Base-by-base conservation (phyloP, 2,329 filamentous ascomycete genomes). In the Ilyonectria sp. region DNA sequence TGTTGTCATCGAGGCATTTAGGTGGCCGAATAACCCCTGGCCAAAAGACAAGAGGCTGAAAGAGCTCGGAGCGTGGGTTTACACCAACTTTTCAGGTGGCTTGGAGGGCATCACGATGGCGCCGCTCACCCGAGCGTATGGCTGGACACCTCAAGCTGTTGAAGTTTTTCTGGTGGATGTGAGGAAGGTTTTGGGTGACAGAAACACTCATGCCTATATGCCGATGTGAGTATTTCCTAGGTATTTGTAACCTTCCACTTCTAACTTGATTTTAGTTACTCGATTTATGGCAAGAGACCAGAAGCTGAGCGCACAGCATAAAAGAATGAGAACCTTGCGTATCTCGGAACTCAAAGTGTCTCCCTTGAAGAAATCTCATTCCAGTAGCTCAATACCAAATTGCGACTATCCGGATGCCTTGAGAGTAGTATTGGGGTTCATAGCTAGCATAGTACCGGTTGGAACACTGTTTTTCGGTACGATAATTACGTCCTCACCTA, bases 191-290 rank as follows among this genome's bases (percentile, higher is more conserved):
- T 11, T 74, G 5, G 61, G 59, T 13, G 63, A 66, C 17, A 72
- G 52, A n/a, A 19, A 33, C 0, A 68, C 74, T 2, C 72, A 74
- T 59, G 68, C 72, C n/a, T 73, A 72, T n/a, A 74, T 67, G 69
- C 62, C 69, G 0, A 40, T 74, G 66, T 74, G 60, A 37, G 71
- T 40, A 2, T 21, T 9, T 13, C 2, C 11, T 3, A 19, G 4
- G 17, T 10, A 4, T 7, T 37, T 15, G 13, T 15, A 2, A 40
- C 2, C 3, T n/a, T 58, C n/a, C 37, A 13, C 11, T 4, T 19
- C 17, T 50, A 5, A 31, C 17, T 29, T 13, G 11, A 29, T 19
- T 47, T 17, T 11, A 58, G 55, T 13, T 47, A 58, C 13, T 58
- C 43, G 4, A 49, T 58, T 3, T 58, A 49, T 33, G 55, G 26